Percentiles rank a stretch among this genome's conserved stretches.
Conservation (phyloP, 1,139 yeast genomes). For the Blastobotrys apis region DNA sequence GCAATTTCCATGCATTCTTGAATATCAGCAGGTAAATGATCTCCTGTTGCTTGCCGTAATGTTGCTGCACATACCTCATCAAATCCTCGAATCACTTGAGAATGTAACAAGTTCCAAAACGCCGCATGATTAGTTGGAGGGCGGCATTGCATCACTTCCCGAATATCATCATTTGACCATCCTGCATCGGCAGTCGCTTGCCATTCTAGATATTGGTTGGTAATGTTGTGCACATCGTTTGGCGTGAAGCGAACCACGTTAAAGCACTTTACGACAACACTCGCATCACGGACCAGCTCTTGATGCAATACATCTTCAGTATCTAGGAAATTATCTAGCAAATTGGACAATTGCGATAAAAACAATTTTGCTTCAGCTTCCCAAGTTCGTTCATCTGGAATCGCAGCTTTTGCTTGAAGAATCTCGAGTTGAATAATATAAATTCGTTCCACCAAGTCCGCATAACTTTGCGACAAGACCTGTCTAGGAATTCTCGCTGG, state of each 20-base stretch:
- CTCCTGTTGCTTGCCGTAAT: slow-evolving; percentile 16
- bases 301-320: slow-evolving; percentile 12
- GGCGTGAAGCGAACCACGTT: slow-evolving; percentile 23
- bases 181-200: slow-evolving; percentile 24
- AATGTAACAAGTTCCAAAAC: slow-evolving; percentile 64
- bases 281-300: slow-evolving; percentile 22
- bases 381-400: slow-evolving; percentile 5
- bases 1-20: slow-evolving; percentile 20
- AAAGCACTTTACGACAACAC: slow-evolving; percentile 23
- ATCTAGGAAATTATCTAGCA: slow-evolving; percentile 13
- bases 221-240: slow-evolving; percentile 18
- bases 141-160: slow-evolving; percentile 33
- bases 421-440: slow-evolving; percentile 22
- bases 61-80: slow-evolving; percentile 44
- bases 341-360: slow-evolving; percentile 15
- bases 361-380: slow-evolving; percentile 11
- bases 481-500: slow-evolving; percentile 39
- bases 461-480: slow-evolving; percentile 37
- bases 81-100: slow-evolving; percentile 59
- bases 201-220: slow-evolving; percentile 25
- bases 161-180: slow-evolving; percentile 19
- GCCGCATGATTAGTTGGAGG: slow-evolving; percentile 51
- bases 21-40: slow-evolving; percentile 17
- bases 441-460: slow-evolving; percentile 38
- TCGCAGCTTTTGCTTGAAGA: neutral